These are phyloP conservation scores for Raffaelea albimanens DNA, from an alignment of 2,329 filamentous ascomycete species.

Conservation along the genomic window DNA sequence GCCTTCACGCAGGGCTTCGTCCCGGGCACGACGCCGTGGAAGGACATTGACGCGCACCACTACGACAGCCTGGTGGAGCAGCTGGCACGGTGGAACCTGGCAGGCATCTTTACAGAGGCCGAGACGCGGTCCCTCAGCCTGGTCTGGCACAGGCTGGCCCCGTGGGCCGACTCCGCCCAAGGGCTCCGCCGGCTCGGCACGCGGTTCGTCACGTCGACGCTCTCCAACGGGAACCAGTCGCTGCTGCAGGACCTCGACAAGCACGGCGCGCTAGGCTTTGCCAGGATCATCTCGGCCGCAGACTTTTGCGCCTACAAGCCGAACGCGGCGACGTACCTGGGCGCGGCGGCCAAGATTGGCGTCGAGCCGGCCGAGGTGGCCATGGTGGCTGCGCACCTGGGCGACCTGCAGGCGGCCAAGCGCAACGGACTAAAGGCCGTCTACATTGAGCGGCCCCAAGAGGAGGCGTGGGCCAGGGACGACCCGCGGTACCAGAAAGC, in stretches of 20 bases:
- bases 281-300: constrained; percentile 58
- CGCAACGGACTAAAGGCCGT: constrained; percentile 56
- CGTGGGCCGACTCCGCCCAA: constrained; percentile 54
- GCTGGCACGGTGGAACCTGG: constrained; percentile 44
- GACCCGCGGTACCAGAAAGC: constrained; percentile 39
- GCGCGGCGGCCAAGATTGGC: constrained; percentile 51
- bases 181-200: constrained; percentile 47
- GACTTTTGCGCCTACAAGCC: constrained; percentile 71
- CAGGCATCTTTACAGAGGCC: constrained; percentile 49
- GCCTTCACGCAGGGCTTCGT: constrained; percentile 48
- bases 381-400: constrained; percentile 69
- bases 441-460: constrained; percentile 59
- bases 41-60: constrained; percentile 66
- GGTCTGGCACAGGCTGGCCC: constrained; percentile 62
- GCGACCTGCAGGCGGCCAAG: constrained; percentile 59
- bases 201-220: constrained; percentile 50
- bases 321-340: constrained; percentile 55
- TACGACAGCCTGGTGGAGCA: constrained; percentile 50
- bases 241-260: constrained; percentile 57
- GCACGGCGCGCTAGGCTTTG: constrained; percentile 52
- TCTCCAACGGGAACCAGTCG: constrained; percentile 65
- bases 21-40: constrained; percentile 41
- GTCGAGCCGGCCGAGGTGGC: constrained; percentile 52
- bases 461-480: constrained; percentile 52
- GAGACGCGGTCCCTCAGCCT: constrained; percentile 53